Evolutionary conservation across 2,329 filamentous ascomycete species (phyloP).

Genomic region (Fusarium sp.): DNA sequence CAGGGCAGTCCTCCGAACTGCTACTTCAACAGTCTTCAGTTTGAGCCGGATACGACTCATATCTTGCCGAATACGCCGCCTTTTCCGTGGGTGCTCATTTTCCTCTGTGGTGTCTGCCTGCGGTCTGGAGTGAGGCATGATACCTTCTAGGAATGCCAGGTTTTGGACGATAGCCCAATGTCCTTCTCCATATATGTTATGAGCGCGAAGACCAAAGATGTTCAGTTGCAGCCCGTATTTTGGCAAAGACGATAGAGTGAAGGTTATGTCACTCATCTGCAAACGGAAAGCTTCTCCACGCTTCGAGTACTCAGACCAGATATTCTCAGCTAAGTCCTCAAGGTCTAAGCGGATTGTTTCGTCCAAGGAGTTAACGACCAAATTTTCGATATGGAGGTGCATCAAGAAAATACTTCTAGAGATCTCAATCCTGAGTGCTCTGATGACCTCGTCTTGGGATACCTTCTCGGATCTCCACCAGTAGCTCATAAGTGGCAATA

Average conservation of each 20-base stretch:
- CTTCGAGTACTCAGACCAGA: slow-evolving; percentile 83
- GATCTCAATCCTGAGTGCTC: slow-evolving; percentile 79
- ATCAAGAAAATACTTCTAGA: slow-evolving; percentile 77
- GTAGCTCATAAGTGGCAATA: slow-evolving; percentile 77
- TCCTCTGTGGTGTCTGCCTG: slow-evolving; percentile 44
- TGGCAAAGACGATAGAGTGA: slow-evolving; percentile 60
- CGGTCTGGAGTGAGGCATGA: slow-evolving; percentile 49
- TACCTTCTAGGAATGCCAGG: slow-evolving; percentile 67
- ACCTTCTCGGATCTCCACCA: slow-evolving; percentile 82
- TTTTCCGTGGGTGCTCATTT: slow-evolving; percentile 65
- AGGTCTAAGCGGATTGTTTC: slow-evolving; percentile 60
- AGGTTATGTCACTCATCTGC: slow-evolving; percentile 80
- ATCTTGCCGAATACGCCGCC: slow-evolving; percentile 57
- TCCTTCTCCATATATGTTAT: slow-evolving; percentile 66
- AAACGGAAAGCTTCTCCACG: slow-evolving; percentile 78
- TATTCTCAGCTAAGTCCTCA: slow-evolving; percentile 73
- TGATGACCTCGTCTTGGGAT: slow-evolving; percentile 69
- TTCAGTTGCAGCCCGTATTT: slow-evolving; percentile 59
- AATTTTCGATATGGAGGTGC: slow-evolving; percentile 70
- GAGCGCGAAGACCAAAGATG: slow-evolving; percentile 65
- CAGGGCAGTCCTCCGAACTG: slow-evolving; percentile 63
- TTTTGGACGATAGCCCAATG: slow-evolving; percentile 71
- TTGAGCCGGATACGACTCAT: slow-evolving; percentile 62
- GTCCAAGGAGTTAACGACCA: slow-evolving; percentile 59
- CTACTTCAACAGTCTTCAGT: slow-evolving; percentile 58